A percentile compares a stretch with the other conserved stretches of the same genome.
Conservation (phyloP, 2,329 filamentous ascomycete species). For the Exophiala phaeomuriformis region DNA sequence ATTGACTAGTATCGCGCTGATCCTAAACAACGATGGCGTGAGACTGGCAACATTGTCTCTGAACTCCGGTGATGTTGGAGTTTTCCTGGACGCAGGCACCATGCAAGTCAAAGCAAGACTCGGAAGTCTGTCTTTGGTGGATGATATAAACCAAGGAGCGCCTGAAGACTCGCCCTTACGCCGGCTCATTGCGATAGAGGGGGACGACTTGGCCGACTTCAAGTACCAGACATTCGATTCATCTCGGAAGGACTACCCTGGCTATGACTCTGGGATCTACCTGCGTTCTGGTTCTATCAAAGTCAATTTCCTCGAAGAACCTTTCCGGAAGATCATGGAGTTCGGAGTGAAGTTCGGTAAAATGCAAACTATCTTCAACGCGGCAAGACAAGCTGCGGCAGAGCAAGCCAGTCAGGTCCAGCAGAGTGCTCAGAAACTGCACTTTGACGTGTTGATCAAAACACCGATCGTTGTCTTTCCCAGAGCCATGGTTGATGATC, state of each 20-base stretch:
- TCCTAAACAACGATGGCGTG: conserved; percentile 96
- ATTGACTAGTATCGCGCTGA: conserved; percentile 84
- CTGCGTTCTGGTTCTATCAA: conserved; percentile 91
- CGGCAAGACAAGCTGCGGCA: conserved; percentile 85
- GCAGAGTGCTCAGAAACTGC: conserved; percentile 79
- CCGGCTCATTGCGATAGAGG: conserved; percentile 87
- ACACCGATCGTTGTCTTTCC: conserved; percentile 97
- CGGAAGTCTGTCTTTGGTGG: conserved; percentile 79
- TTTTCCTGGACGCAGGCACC: conserved; percentile 76
- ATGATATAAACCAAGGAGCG: conserved; percentile 89
- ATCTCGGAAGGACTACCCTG: conserved; percentile 69
- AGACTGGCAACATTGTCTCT: conserved; percentile 86
- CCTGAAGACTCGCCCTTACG: conserved; percentile 72
- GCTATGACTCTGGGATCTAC: conserved; percentile 87
- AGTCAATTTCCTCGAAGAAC: conserved; percentile 93
- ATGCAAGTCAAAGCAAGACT: conserved; percentile 83
- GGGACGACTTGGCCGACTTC: conserved; percentile 92
- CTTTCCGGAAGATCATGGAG: conserved; percentile 94
- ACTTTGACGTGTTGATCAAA: conserved; percentile 87
- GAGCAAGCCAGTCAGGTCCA: conserved; percentile 91
- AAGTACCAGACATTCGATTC: conserved; percentile 92
- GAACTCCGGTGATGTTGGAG: conserved; percentile 82
- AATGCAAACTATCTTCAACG: conserved; percentile 99
- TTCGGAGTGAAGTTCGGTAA: conserved; percentile 98
- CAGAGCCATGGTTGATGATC: conserved; percentile 62